These are phyloP conservation scores for Puccinia brachypodii DNA, from an alignment of 1,284 basidiomycete species.

Conservation along the genomic window DNA sequence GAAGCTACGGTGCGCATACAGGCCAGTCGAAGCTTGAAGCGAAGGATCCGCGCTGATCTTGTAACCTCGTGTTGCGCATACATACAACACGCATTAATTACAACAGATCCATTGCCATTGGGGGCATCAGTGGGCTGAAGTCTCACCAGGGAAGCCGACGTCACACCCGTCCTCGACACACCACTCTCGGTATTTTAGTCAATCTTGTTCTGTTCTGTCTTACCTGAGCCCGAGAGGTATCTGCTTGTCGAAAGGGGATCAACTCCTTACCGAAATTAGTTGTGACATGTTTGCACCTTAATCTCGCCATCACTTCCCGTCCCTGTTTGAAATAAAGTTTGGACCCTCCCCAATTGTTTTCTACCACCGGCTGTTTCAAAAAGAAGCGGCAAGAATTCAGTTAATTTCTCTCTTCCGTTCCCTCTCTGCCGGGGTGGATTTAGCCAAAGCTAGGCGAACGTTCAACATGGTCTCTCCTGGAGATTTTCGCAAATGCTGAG, in stretches of 20 bases:
- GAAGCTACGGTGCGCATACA: neutral
- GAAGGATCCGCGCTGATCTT: neutral
- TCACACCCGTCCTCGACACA: conserved; percentile 1
- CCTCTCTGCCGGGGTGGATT: neutral
- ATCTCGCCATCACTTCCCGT: neutral
- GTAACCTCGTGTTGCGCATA: conserved; percentile 18
- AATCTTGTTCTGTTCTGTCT: conserved; percentile 19
- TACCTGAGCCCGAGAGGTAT: neutral
- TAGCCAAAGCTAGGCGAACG: conserved; percentile 23
- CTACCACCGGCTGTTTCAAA: neutral
- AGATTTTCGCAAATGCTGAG: conserved; percentile 3
- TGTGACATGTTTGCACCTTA: conserved; percentile 16
- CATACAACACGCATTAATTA: neutral
- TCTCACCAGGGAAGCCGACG: neutral
- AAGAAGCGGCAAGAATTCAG: conserved; percentile 19
- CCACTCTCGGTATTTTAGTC: conserved; percentile 11
- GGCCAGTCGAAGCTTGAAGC: neutral
- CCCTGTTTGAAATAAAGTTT: conserved; percentile 14
- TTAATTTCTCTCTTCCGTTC: conserved; percentile 9
- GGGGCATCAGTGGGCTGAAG: conserved; percentile 1
- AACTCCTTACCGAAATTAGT: conserved; percentile 6
- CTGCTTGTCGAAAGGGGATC: conserved; percentile 20
- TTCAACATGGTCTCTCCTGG: conserved; percentile 10
- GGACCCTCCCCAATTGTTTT: conserved; percentile 3
- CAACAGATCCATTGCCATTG: conserved; percentile 1